Percentiles rank a stretch among this genome's conserved stretches.
phyloP scores from a whole-genome alignment of 2,329 filamentous ascomycete genomes.

The Xylaria sp. region DNA sequence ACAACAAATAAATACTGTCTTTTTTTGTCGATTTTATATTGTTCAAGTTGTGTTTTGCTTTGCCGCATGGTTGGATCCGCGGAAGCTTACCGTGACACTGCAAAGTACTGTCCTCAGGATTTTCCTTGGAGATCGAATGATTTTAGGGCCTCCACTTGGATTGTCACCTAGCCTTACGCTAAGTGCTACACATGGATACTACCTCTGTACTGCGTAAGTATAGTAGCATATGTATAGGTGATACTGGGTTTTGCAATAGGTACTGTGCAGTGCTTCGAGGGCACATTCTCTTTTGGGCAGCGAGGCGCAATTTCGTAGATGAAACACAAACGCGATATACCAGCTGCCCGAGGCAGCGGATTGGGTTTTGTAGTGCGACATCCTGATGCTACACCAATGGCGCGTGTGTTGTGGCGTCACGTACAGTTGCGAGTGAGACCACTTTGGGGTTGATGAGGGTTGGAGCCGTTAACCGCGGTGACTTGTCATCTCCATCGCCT shows the following conservation, averaged over 20 bases:
- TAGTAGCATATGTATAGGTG: background rate
- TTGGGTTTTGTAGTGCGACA: conserved; percentile 13
- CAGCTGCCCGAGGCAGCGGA: conserved; percentile 16
- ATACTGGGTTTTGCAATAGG: background rate
- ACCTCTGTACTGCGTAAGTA: background rate
- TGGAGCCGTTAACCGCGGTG: conserved; percentile 7
- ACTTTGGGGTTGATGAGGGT: background rate
- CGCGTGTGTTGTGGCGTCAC: conserved; percentile 9
- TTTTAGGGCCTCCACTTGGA: conserved; percentile 18
- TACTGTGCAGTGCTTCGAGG: conserved; percentile 10
- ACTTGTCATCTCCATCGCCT: background rate
- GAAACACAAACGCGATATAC: conserved; percentile 3
- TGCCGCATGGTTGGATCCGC: conserved; percentile 2
- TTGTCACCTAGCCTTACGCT: conserved; percentile 13
- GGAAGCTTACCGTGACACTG: conserved; percentile 15
- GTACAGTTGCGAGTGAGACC: background rate
- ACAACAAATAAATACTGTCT: background rate
- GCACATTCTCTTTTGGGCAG: conserved; percentile 1
- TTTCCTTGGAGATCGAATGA: conserved; percentile 9
- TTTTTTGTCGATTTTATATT: background rate
- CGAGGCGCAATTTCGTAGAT: conserved; percentile 1
- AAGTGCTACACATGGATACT: background rate
- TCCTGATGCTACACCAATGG: conserved; percentile 3
- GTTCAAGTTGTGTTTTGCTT: conserved; percentile 19
- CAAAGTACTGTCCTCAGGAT: background rate